A percentile compares a stretch with the other conserved stretches of the same genome.
Evolutionary conservation across 164 flowering plant genomes (phyloP).

Genomic region (Sextonia rubra): DNA sequence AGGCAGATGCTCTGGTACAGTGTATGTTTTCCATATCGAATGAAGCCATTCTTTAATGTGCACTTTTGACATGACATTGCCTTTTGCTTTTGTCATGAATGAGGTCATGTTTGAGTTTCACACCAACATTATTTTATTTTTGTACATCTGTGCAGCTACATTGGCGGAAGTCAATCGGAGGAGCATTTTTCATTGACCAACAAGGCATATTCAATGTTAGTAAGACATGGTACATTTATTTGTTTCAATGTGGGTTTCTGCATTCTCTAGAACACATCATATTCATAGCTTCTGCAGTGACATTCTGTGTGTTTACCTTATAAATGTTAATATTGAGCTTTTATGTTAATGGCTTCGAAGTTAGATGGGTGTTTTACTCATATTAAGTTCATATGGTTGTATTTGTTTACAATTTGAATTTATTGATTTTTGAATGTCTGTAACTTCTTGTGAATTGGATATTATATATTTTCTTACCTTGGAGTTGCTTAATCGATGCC

Average conservation of each 20-base stretch:
- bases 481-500: no score
- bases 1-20: slow-evolving; percentile 99
- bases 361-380: no score
- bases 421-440: no score
- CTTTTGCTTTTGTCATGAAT: neutral
- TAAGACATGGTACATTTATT: slow-evolving; percentile 26
- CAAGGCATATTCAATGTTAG: slow-evolving; percentile 98
- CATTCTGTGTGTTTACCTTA: no score
- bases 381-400: no score
- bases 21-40: slow-evolving; percentile 54
- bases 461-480: no score
- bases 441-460: no score
- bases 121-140: neutral
- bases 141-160: slow-evolving; percentile 56
- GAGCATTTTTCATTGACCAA: slow-evolving; percentile 90
- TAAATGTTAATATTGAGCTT: no score
- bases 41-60: neutral
- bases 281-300: neutral
- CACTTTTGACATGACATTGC: neutral
- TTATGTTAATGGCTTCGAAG: no score
- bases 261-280: neutral
- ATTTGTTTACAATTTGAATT: no score
- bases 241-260: neutral
- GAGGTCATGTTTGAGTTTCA: neutral
- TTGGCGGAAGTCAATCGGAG: slow-evolving; percentile 81